phyloP scores from a whole-genome alignment of 495 filamentous ascomycete species.

The Talaromyces trachyspermus region DNA sequence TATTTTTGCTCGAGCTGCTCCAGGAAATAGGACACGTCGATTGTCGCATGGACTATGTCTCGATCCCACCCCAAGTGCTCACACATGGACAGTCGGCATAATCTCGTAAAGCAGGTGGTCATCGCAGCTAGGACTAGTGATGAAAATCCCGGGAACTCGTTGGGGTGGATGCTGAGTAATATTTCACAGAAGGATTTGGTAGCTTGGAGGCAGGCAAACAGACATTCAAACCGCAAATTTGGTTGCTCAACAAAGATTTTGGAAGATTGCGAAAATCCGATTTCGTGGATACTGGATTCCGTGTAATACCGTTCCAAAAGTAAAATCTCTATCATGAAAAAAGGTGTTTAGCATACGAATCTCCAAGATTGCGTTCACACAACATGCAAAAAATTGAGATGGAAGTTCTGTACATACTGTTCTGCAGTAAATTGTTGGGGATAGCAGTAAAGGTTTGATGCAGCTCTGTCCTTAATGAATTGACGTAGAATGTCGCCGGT shows the following conservation, averaged over 20 bases:
- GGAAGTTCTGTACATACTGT: constrained; percentile 27
- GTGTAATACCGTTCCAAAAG: constrained; percentile 29
- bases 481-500: constrained; percentile 32
- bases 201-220: constrained; percentile 27
- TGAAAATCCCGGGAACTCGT: constrained; percentile 26
- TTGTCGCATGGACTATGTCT: constrained; percentile 12
- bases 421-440: constrained; percentile 22
- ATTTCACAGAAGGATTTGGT: constrained; percentile 31
- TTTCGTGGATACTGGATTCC: constrained; percentile 38
- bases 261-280: constrained; percentile 22
- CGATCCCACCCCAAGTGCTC: constrained; percentile 32
- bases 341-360: too few species aligned
- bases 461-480: constrained; percentile 38
- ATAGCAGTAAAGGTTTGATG: constrained; percentile 28
- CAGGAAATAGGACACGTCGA: background rate
- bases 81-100: constrained; percentile 36
- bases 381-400: background rate
- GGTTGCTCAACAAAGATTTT: constrained; percentile 12
- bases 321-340: constrained; percentile 34
- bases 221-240: constrained; percentile 24
- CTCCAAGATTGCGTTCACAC: too few species aligned
- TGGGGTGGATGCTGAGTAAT: constrained; percentile 25
- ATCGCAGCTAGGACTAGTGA: constrained; percentile 34
- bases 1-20: background rate
- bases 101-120: constrained; percentile 26